Conservation (phyloP, 441 rosid species). For the Pelargonium cotyledonis region DNA sequence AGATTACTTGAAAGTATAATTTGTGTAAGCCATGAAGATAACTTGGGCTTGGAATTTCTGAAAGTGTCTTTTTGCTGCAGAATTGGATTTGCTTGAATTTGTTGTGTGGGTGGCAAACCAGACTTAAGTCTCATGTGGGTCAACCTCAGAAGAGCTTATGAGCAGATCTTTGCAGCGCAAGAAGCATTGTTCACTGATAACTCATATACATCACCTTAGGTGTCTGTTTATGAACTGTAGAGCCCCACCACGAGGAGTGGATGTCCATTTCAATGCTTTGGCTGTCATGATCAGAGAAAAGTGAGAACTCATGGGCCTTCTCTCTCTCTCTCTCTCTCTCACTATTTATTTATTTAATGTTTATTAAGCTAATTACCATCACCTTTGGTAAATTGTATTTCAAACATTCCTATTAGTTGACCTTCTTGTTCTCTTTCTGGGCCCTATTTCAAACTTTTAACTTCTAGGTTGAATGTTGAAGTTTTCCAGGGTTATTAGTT, state of each 20-base stretch:
- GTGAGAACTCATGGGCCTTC: conserved; percentile 26
- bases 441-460: conserved; percentile 25
- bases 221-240: conserved; percentile 26
- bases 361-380: conserved; percentile 16
- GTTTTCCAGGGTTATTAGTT: conserved; percentile 27
- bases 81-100: conserved; percentile 17
- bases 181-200: conserved; percentile 23
- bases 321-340: conserved; percentile 7
- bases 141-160: conserved; percentile 30
- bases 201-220: conserved; percentile 21
- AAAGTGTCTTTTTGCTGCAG: conserved; percentile 23
- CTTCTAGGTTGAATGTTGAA: conserved; percentile 28
- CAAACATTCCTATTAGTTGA: conserved; percentile 27
- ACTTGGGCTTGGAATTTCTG: conserved; percentile 11
- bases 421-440: conserved; percentile 22
- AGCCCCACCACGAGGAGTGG: conserved; percentile 32
- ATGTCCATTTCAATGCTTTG: conserved; percentile 29
- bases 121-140: conserved; percentile 21
- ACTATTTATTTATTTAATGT: background rate
- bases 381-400: conserved; percentile 23
- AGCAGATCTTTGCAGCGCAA: conserved; percentile 31
- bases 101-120: conserved; percentile 23
- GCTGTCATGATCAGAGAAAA: conserved; percentile 34
- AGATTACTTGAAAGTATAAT: background rate
- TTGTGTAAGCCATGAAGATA: conserved; percentile 10